Conservation (phyloP, 139 green algal genomes). For the Chlamydomonas sp. region DNA sequence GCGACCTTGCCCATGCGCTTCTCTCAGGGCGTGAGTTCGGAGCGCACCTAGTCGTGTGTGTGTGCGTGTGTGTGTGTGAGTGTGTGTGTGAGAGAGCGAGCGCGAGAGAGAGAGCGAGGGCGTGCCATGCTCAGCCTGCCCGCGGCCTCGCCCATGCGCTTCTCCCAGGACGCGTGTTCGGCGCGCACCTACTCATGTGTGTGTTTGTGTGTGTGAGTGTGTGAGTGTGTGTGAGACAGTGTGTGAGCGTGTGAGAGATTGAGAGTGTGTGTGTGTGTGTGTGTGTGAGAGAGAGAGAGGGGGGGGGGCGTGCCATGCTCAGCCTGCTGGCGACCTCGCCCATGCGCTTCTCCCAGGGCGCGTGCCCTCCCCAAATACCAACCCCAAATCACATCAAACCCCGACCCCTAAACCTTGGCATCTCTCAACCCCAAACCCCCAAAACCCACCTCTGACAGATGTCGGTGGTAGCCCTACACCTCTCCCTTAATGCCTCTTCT, state of each 20-base stretch:
- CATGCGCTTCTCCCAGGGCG: slow-evolving; percentile 75
- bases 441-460: background rate
- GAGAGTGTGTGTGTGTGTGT: background rate
- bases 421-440: background rate
- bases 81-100: no score
- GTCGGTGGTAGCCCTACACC: slow-evolving; percentile 46
- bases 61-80: no score
- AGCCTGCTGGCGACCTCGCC: slow-evolving; percentile 60
- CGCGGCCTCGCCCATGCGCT: slow-evolving; percentile 61
- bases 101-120: background rate
- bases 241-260: background rate
- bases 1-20: no score
- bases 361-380: slow-evolving; percentile 63
- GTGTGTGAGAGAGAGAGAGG: no score
- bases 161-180: slow-evolving; percentile 82
- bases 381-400: background rate
- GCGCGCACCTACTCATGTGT: slow-evolving; percentile 33
- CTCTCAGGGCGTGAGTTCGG: no score
- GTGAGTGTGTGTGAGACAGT: no score
- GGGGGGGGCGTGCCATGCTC: no score
- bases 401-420: background rate
- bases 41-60: no score
- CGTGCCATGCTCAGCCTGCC: slow-evolving; percentile 23
- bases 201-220: background rate
- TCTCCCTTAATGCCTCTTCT: slow-evolving; percentile 51